Percentiles rank a stretch among this genome's conserved stretches.
Evolutionary conservation across 2,329 filamentous ascomycete species (phyloP).

Genomic region (Shiraia sp.): DNA sequence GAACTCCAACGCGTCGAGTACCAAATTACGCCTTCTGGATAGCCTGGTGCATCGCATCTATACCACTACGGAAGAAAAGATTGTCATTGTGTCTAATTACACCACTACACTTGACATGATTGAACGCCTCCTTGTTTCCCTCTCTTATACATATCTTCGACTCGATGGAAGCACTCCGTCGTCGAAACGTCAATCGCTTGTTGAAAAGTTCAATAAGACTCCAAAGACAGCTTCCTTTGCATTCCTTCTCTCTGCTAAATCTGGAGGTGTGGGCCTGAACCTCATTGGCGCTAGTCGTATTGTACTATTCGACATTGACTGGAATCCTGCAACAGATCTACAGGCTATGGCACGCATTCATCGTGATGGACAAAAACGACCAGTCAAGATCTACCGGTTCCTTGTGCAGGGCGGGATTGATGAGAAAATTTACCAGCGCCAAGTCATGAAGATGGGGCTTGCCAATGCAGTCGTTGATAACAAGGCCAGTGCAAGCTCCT

Average conservation of each 20-base stretch:
- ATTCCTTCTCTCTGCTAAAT: slow-evolving; percentile 73
- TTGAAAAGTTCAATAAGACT: slow-evolving; percentile 70
- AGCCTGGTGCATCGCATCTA: slow-evolving; percentile 65
- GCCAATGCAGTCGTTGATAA: slow-evolving; percentile 73
- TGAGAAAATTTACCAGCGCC: slow-evolving; percentile 75
- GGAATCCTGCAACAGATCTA: slow-evolving; percentile 74
- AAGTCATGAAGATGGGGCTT: slow-evolving; percentile 71
- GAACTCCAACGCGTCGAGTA: slow-evolving; percentile 61
- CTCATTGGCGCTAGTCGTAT: slow-evolving; percentile 72
- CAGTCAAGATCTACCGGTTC: slow-evolving; percentile 71
- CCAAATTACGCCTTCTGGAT: slow-evolving; percentile 70
- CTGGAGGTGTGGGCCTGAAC: slow-evolving; percentile 71
- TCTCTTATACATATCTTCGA: slow-evolving; percentile 66
- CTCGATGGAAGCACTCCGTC: slow-evolving; percentile 70
- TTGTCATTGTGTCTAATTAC: slow-evolving; percentile 77
- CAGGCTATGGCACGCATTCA: slow-evolving; percentile 78
- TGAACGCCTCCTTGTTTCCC: slow-evolving; percentile 61
- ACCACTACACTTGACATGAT: slow-evolving; percentile 73
- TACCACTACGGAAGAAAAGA: slow-evolving; percentile 67
- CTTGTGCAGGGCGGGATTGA: slow-evolving; percentile 70
- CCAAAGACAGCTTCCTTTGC: slow-evolving; percentile 63
- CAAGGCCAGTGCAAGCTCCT: slow-evolving; percentile 63
- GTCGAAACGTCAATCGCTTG: slow-evolving; percentile 66
- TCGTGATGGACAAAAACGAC: slow-evolving; percentile 69
- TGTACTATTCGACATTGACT: slow-evolving; percentile 73